Percentiles rank a stretch among this genome's conserved stretches.
phyloP scores from a whole-genome alignment of 2,329 filamentous ascomycete genomes.

The Colletotrichum noveboracense region DNA sequence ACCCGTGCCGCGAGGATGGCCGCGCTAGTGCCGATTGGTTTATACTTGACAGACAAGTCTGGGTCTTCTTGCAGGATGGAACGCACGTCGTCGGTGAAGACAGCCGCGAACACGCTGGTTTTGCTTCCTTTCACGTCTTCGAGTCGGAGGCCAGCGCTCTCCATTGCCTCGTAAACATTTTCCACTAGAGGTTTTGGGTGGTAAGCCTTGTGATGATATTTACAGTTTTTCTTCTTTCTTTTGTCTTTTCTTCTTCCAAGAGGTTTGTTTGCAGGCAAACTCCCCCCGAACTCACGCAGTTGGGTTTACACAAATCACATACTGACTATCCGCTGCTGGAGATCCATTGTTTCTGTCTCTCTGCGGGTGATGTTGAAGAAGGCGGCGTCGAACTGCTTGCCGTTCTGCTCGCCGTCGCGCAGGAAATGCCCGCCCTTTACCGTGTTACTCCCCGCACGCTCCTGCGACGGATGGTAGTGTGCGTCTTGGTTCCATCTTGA shows the following conservation, averaged over 20 bases:
- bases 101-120: conserved; percentile 6
- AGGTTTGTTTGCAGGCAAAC: background rate
- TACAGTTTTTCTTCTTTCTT: background rate
- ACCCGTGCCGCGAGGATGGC: background rate
- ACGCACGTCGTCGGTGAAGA: background rate
- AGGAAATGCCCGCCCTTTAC: conserved; percentile 29
- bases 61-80: conserved; percentile 18
- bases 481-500: background rate
- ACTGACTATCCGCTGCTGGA: conserved; percentile 22
- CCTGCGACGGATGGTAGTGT: background rate
- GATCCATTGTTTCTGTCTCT: conserved; percentile 39
- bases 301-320: background rate
- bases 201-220: background rate
- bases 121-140: background rate
- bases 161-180: conserved; percentile 24
- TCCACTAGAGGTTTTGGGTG: conserved; percentile 12
- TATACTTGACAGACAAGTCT: conserved; percentile 28
- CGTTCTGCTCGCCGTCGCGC: conserved; percentile 21
- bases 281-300: background rate
- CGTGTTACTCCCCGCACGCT: background rate
- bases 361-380: conserved; percentile 45
- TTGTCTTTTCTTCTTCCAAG: background rate
- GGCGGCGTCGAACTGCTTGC: conserved; percentile 35
- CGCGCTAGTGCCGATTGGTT: conserved; percentile 48
- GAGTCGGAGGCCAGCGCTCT: conserved; percentile 23